Evolutionary conservation across 495 filamentous ascomycete genomes (phyloP).

Genomic region (Aspergillus incahuasiensis): DNA sequence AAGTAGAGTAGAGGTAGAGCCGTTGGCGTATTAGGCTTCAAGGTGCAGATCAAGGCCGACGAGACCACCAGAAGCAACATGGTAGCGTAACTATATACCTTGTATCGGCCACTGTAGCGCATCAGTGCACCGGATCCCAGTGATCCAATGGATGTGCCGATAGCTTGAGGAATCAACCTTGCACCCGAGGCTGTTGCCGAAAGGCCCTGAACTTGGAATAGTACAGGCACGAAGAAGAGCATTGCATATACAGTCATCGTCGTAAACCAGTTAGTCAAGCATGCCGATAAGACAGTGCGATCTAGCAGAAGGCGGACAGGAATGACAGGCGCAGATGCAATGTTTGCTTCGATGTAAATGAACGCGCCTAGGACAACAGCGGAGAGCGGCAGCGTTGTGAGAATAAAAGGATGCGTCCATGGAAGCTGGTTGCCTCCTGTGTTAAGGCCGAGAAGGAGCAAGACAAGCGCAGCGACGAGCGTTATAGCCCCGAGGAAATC

Average conservation of each 20-base stretch:
- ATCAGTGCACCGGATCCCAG: conserved; percentile 69
- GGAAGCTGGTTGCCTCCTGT: conserved; percentile 80
- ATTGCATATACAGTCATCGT: conserved; percentile 50
- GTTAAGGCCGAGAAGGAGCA: conserved; percentile 76
- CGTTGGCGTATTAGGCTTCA: conserved; percentile 52
- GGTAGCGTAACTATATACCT: conserved; percentile 47
- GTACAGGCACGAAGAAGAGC: conserved; percentile 76
- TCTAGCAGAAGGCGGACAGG: conserved; percentile 72
- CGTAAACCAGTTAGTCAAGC: conserved; percentile 70
- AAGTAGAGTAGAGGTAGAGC: conserved; percentile 67
- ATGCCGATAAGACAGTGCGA: conserved; percentile 68
- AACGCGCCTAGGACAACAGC: conserved; percentile 50
- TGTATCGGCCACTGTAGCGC: conserved; percentile 72
- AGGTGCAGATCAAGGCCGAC: conserved; percentile 45
- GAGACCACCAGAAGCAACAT: conserved; percentile 51
- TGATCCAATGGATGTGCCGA: conserved; percentile 68
- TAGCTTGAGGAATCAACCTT: conserved; percentile 59
- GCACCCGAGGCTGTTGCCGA: conserved; percentile 67
- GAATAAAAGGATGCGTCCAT: conserved; percentile 79
- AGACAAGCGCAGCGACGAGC: conserved; percentile 62
- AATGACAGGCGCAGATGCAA: conserved; percentile 74
- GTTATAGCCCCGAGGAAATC: conserved; percentile 75
- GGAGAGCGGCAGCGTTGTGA: conserved; percentile 63
- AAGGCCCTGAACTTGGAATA: conserved; percentile 71
- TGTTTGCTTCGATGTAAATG: conserved; percentile 59